Base-by-base conservation (phyloP, 2,329 filamentous ascomycete genomes). In the Botrytis pseudocinerea region DNA sequence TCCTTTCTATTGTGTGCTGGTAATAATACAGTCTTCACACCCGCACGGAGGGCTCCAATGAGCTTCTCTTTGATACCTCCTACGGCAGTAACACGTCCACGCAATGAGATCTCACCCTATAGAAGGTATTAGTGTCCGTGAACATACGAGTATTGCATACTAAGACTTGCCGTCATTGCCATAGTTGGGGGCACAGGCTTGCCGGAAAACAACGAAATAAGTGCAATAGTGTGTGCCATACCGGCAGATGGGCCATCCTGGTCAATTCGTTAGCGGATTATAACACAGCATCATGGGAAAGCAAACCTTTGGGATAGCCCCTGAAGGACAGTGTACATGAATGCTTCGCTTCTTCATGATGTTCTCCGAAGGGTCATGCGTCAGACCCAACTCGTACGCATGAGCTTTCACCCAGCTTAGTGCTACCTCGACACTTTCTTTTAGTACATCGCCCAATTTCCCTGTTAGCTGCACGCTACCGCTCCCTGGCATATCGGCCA, bases 11-110 rank as follows among this genome's bases (percentile, higher is more conserved):
- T 99, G 78, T 93, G 92, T 46, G 91, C 88, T 4, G 96, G 96
- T 12, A 99, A 85, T 74, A 99, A 82, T 12, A 99, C 95, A 46
- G 93, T 95, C 87, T 97, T 97, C 75, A 99, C 95, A 42, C 96
- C 96, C 2, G 96, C 96, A 72, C 95, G 89, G 80, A 97, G 86
- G 14, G 96, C 96, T 35, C 96, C 96, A 80, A 99, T 98, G 70
- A 98, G 87, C 83, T 99, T 99, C 88, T 99, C 95, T 84, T 98
- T 98, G 84, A 99, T 98, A 28, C 96, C 96, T 70, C 96, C 96
- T 51, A 99, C 96, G 40, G 95, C 94, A 83, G 96, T 93, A 73
- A 99, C 92, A 76, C 94, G 90, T 35, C 96, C 96, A 60, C 96
- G 89, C 40, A 99, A 89, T 73, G 92, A 94, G 75, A 91, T 90